Base-by-base conservation (phyloP, 768 basidiomycete species). In the Tricholoma matsutake region DNA sequence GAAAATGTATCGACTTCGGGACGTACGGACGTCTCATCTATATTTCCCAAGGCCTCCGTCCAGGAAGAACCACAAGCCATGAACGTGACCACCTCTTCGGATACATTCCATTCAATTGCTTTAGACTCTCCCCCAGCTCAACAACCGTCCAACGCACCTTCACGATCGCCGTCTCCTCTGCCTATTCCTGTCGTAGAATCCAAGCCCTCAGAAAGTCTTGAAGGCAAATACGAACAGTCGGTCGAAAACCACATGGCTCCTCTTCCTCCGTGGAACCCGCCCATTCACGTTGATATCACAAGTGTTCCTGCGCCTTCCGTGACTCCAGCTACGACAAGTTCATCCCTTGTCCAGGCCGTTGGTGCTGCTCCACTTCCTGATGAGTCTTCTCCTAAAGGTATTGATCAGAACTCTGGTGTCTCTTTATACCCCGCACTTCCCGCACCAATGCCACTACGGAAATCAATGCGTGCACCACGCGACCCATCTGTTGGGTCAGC, bases 401-500 rank as follows among this genome's bases (percentile, higher is more conserved):
- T 72, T 31, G 63, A 68, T 47, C 76, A 78, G 25, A 86, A 82
- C 61, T 68, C 71, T 52, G 75, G 73, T 60, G 59, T 76, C 7
- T 58, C 81, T 0, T 77, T 78, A 41, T 86, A 90, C 65, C 86
- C 88, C 1, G 75, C 77, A n/a, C 78, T 91, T 31, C 88, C 89
- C 22, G 86, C 83, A 4, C 88, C 89, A 1, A 81, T 86, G 55
- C 85, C 88, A 4, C 73, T 90, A 54, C 84, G 86, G 25, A 92
- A 91, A 73, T 89, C 88, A 0, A 80, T 83, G 62, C 83, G 83
- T 25, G 66, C 77, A 11, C 66, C 75, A 34, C 78, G 78, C 18
- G 88, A 87, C 18, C 70, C 79, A 43, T 77, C 77, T 1, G 61
- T 68, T 9, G 72, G 72, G 41, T 51, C 68, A 20, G 65, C 64